phyloP scores from a whole-genome alignment of 805 yeast species.

The Candida corydali region DNA sequence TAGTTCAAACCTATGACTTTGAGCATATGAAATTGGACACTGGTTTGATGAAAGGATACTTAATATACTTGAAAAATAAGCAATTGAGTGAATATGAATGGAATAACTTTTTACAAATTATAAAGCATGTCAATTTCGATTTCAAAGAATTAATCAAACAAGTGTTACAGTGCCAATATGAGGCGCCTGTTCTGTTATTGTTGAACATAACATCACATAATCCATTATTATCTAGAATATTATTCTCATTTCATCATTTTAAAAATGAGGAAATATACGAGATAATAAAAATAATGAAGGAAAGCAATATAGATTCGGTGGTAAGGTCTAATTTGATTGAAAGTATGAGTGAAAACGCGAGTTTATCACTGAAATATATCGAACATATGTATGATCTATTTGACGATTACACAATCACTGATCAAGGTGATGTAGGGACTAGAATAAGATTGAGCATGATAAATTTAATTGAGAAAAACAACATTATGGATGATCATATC shows the following conservation, averaged over 20 bases:
- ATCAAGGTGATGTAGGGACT: slow-evolving; percentile 91
- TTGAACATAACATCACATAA: slow-evolving; percentile 34
- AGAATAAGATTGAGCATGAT: slow-evolving; percentile 56
- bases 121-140: slow-evolving; percentile 7
- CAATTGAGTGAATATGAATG: slow-evolving; percentile 11
- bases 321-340: slow-evolving; percentile 23
- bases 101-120: slow-evolving; percentile 15
- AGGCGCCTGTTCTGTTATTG: slow-evolving; percentile 21
- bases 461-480: slow-evolving; percentile 29
- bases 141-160: slow-evolving; percentile 10
- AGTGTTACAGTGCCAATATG: slow-evolving; percentile 13
- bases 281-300: slow-evolving; percentile 22
- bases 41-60: slow-evolving; percentile 35
- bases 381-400: slow-evolving; percentile 34
- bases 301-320: slow-evolving; percentile 25
- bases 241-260: slow-evolving; percentile 23
- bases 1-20: slow-evolving; percentile 33
- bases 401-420: slow-evolving; percentile 74
- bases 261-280: slow-evolving; percentile 11
- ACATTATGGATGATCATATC: slow-evolving; percentile 10
- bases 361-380: slow-evolving; percentile 5
- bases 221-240: slow-evolving; percentile 13
- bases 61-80: slow-evolving; percentile 15
- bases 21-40: slow-evolving; percentile 15
- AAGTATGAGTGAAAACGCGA: slow-evolving; percentile 14